phyloP scores from a whole-genome alignment of 768 basidiomycete species.

The Hygrophoropsis aurantiaca region DNA sequence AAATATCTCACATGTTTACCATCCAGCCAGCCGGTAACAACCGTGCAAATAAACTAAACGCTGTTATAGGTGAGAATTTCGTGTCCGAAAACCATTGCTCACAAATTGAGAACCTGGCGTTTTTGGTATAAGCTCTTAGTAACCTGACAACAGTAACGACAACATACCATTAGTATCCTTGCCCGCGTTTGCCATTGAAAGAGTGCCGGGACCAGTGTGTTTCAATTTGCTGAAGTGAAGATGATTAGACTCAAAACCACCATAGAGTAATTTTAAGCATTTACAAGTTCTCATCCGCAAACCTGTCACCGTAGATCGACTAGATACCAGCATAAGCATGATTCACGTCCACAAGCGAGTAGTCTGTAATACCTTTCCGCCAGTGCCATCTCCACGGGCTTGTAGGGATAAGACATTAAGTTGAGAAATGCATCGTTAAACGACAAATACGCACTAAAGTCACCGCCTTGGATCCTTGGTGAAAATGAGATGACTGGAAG shows the following conservation, averaged over 20 bases:
- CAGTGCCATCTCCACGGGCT: slow-evolving; percentile 87
- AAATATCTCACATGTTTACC: slow-evolving; percentile 68
- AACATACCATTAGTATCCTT: slow-evolving; percentile 84
- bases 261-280: slow-evolving; percentile 16
- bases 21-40: slow-evolving; percentile 86
- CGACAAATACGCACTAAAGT: slow-evolving; percentile 73
- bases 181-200: slow-evolving; percentile 95
- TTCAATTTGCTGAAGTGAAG: slow-evolving; percentile 75
- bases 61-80: neutral
- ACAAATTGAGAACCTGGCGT: slow-evolving; percentile 82
- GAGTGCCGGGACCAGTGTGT: slow-evolving; percentile 83
- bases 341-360: neutral
- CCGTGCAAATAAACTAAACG: slow-evolving; percentile 86
- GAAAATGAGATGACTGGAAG: slow-evolving; percentile 2
- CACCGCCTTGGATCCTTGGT: slow-evolving; percentile 92
- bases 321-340: slow-evolving; percentile 19
- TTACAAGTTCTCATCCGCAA: slow-evolving; percentile 96
- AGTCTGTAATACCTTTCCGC: slow-evolving; percentile 66
- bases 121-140: slow-evolving; percentile 8
- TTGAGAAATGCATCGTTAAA: slow-evolving; percentile 13
- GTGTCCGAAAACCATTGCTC: slow-evolving; percentile 23
- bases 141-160: neutral
- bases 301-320: slow-evolving; percentile 90
- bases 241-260: slow-evolving; percentile 1
- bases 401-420: slow-evolving; percentile 9